Evolutionary conservation across 768 basidiomycete genomes (phyloP).

Genomic region (Boletus barrowsii): DNA sequence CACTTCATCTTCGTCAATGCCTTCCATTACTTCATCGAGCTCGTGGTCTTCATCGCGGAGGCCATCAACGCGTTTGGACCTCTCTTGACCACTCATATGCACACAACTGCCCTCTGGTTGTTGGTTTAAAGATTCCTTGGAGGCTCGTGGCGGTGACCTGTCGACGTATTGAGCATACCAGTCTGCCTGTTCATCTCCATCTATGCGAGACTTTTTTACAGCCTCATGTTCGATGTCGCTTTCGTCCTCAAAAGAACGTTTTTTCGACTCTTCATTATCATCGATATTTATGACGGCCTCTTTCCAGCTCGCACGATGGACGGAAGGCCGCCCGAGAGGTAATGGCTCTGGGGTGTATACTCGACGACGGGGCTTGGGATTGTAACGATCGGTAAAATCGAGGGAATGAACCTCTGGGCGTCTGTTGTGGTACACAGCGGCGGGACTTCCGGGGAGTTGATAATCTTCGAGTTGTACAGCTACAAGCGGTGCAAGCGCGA

Average conservation of each 20-base stretch:
- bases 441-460: constrained; percentile 18
- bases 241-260: constrained; percentile 45
- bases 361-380: constrained; percentile 27
- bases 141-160: constrained; percentile 36
- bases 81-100: constrained; percentile 42
- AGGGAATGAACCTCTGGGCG: constrained; percentile 17
- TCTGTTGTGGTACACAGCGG: constrained; percentile 14
- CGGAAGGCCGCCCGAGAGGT: constrained; percentile 16
- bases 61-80: constrained; percentile 31
- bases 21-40: constrained; percentile 33
- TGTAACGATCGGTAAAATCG: constrained; percentile 38
- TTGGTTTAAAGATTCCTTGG: constrained; percentile 48
- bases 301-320: constrained; percentile 33
- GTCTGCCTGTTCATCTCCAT: constrained; percentile 47
- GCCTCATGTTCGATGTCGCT: constrained; percentile 41
- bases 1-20: constrained; percentile 42
- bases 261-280: constrained; percentile 32
- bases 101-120: constrained; percentile 42
- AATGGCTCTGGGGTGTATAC: constrained; percentile 4
- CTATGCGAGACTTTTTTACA: constrained; percentile 53
- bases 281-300: constrained; percentile 23
- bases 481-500: constrained; percentile 22
- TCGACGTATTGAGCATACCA: constrained; percentile 35
- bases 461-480: constrained; percentile 16
- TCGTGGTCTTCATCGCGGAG: constrained; percentile 51